Evolutionary conservation across 75 land plant genomes (phyloP).

Genomic region (Sequoiadendron giganteum): DNA sequence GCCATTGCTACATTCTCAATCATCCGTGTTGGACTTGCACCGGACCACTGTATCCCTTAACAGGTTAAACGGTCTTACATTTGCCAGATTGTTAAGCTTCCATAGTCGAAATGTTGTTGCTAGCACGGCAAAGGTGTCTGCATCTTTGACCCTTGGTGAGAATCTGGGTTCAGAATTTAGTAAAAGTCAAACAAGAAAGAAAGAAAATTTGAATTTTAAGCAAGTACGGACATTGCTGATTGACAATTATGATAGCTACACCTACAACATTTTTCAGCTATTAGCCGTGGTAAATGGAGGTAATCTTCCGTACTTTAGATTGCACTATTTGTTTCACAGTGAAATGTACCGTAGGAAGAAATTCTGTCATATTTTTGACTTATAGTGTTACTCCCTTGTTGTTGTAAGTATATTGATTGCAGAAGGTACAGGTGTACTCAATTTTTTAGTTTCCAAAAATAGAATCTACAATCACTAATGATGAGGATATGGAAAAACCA

Average conservation of each 20-base stretch:
- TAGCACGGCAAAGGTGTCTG: not conserved
- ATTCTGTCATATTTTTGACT: not conserved
- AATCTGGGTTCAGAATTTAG: conserved; percentile 10
- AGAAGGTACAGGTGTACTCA: not conserved
- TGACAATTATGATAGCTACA: conserved; percentile 99
- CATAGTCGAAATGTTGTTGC: not conserved
- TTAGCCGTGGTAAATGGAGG: conserved; percentile 84
- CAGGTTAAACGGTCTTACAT: not conserved
- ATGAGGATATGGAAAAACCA: not conserved
- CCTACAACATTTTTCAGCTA: conserved; percentile 93
- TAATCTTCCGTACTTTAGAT: conserved; percentile 16
- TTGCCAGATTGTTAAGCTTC: not conserved
- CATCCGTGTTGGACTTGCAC: not conserved
- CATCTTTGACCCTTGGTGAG: conserved; percentile 7
- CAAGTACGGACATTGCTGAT: conserved; percentile 79
- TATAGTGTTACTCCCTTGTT: not conserved
- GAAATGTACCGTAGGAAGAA: not conserved
- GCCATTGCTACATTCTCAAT: not conserved
- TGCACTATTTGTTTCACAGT: not conserved
- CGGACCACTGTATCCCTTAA: not conserved
- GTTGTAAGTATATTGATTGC: not conserved
- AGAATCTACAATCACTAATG: not conserved
- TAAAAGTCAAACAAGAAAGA: not conserved
- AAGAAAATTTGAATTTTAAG: not conserved
- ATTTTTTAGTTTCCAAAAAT: not conserved